phyloP scores from a whole-genome alignment of 208 protist genomes.

The Willaertia magna region DNA sequence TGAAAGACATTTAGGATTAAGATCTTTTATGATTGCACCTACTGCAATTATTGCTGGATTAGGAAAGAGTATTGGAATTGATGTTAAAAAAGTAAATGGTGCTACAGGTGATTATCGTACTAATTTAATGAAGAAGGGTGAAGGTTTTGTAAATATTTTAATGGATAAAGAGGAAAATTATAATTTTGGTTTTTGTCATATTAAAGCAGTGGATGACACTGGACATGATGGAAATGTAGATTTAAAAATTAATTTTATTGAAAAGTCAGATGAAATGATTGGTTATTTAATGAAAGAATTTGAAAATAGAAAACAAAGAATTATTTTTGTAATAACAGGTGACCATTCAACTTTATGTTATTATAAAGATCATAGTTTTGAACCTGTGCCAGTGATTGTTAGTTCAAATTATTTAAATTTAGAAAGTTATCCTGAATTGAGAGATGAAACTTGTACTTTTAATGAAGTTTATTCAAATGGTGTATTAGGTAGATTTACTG shows the following conservation, averaged over 20 bases:
- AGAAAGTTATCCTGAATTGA: not conserved
- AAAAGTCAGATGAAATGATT: constrained; percentile 41
- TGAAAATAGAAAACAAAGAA: constrained; percentile 1
- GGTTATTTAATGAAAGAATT: constrained; percentile 19
- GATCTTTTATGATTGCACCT: constrained; percentile 47
- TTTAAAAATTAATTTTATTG: constrained; percentile 34
- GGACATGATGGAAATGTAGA: constrained; percentile 38
- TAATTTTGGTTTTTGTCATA: constrained; percentile 48
- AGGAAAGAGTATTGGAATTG: constrained; percentile 39
- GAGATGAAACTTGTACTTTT: not conserved
- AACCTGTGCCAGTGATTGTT: constrained; percentile 47
- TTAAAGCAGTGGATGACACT: constrained; percentile 52
- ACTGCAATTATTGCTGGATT: constrained; percentile 51
- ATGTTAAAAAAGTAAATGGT: constrained; percentile 29
- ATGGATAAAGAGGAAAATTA: not conserved
- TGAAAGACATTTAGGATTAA: constrained; percentile 22
- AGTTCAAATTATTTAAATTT: not conserved
- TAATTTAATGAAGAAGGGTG: constrained; percentile 34
- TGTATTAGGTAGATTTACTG: constrained; percentile 35
- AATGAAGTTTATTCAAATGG: constrained; percentile 23
- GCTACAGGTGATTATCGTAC: constrained; percentile 52
- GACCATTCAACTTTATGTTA: constrained; percentile 49
- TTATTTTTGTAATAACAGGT: constrained; percentile 35
- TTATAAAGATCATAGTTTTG: constrained; percentile 41
- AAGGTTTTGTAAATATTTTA: constrained; percentile 13